Conservation (phyloP, 257 asterid species). For the Nicotiana otophora region DNA sequence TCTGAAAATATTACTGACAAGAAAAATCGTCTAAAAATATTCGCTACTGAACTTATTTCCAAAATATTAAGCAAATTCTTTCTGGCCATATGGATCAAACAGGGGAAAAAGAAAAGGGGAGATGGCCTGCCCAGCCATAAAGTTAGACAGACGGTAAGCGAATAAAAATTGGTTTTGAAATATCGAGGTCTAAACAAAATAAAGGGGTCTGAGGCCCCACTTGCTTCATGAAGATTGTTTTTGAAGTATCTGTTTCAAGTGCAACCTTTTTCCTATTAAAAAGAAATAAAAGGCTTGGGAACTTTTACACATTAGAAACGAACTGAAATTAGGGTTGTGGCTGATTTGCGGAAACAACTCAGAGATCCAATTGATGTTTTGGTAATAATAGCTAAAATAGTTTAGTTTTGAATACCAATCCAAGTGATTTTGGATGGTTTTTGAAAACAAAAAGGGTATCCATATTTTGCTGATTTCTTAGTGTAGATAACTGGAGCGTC, state of each 20-base stretch:
- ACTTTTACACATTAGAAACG: not conserved
- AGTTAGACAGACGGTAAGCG: not conserved
- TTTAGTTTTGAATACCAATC: not conserved
- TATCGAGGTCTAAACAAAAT: not conserved
- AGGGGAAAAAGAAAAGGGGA: not conserved
- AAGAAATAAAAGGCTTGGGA: not conserved
- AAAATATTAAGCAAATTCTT: not conserved
- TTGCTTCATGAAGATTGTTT: not conserved
- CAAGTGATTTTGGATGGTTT: not conserved
- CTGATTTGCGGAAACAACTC: not conserved
- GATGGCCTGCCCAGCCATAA: not conserved
- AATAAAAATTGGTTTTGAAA: not conserved
- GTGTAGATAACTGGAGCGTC: slow-evolving; percentile 39
- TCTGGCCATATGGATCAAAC: not conserved
- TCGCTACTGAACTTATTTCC: not conserved
- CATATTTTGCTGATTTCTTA: not conserved
- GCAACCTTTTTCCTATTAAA: not conserved
- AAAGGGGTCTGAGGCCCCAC: not conserved
- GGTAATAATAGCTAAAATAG: not conserved
- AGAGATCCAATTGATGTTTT: not conserved
- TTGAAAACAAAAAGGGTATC: not conserved
- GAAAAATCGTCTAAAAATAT: not conserved
- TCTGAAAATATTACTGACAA: not conserved
- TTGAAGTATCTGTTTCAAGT: not conserved
- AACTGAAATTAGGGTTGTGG: not conserved